phyloP scores from a whole-genome alignment of 805 yeast species.

The Starmerella gropengiesseri region DNA sequence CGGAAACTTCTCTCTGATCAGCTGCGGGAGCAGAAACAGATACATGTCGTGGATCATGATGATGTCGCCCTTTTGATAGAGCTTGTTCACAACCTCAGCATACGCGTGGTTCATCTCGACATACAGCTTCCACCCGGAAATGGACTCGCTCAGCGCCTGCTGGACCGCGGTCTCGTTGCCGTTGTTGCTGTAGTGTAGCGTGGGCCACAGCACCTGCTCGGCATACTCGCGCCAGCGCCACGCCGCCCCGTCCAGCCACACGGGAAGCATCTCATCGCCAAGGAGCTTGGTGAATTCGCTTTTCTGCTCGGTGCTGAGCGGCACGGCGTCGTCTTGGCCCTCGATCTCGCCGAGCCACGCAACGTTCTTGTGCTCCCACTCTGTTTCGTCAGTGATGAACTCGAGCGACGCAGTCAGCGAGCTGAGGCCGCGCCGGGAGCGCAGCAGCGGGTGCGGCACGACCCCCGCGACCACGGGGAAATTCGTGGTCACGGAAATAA shows the following conservation, averaged over 20 bases:
- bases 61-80: slow-evolving; percentile 79
- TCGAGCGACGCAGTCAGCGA: slow-evolving; percentile 70
- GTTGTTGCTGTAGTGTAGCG: slow-evolving; percentile 75
- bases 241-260: slow-evolving; percentile 74
- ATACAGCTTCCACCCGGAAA: slow-evolving; percentile 74
- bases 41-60: slow-evolving; percentile 92
- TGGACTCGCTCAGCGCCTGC: slow-evolving; percentile 35
- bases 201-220: slow-evolving; percentile 86
- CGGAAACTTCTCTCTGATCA: slow-evolving; percentile 66
- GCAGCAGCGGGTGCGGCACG: slow-evolving; percentile 34
- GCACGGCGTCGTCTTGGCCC: slow-evolving; percentile 20
- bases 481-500: slow-evolving; percentile 55
- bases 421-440: slow-evolving; percentile 57
- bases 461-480: slow-evolving; percentile 51
- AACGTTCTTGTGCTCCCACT: slow-evolving; percentile 79
- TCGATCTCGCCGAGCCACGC: slow-evolving; percentile 93
- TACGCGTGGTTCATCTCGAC: slow-evolving; percentile 84
- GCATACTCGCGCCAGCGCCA: slow-evolving; percentile 81
- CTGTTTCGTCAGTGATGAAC: slow-evolving; percentile 41
- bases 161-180: slow-evolving; percentile 15
- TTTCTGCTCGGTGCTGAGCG: slow-evolving; percentile 49
- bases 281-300: slow-evolving; percentile 36
- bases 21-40: slow-evolving; percentile 66
- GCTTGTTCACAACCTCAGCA: slow-evolving; percentile 59
- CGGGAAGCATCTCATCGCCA: slow-evolving; percentile 38